Evolutionary conservation across 495 filamentous ascomycete genomes (phyloP).

Genomic region (Hypoxylon lenormandii): DNA sequence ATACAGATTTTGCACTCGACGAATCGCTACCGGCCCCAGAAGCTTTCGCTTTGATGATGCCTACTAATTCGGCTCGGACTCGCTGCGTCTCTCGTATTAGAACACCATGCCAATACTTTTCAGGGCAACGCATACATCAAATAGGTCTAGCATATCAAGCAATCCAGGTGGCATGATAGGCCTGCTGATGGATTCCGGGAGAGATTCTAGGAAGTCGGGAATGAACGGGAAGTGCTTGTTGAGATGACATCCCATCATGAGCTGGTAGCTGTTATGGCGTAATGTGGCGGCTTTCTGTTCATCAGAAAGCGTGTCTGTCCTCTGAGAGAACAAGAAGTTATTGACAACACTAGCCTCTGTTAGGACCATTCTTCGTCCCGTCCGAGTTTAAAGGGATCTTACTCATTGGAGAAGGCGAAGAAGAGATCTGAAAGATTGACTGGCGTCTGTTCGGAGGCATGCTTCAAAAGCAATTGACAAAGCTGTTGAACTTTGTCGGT

Average conservation of each 20-base stretch:
- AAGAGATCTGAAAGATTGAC: slow-evolving; percentile 58
- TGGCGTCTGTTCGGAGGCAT: slow-evolving; percentile 49
- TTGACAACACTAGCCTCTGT: slow-evolving; percentile 53
- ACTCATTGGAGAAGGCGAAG: slow-evolving; percentile 49
- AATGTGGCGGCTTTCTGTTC: slow-evolving; percentile 51
- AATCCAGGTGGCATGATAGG: slow-evolving; percentile 57
- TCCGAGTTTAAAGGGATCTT: slow-evolving; percentile 20
- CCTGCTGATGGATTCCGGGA: slow-evolving; percentile 54
- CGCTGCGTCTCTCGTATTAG: slow-evolving; percentile 47
- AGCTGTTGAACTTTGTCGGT: slow-evolving; percentile 54
- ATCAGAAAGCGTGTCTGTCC: slow-evolving; percentile 52
- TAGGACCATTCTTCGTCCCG: slow-evolving; percentile 36
- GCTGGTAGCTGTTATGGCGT: slow-evolving; percentile 52
- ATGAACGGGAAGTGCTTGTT: slow-evolving; percentile 60
- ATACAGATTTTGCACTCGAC: slow-evolving; percentile 51
- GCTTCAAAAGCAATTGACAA: slow-evolving; percentile 47
- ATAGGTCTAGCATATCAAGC: slow-evolving; percentile 55
- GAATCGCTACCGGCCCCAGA: slow-evolving; percentile 41
- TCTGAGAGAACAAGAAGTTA: slow-evolving; percentile 57
- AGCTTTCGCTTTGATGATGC: slow-evolving; percentile 52
- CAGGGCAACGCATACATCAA: slow-evolving; percentile 51
- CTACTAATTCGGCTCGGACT: slow-evolving; percentile 53
- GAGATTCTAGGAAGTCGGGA: slow-evolving; percentile 54
- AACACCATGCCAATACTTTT: slow-evolving; percentile 36
- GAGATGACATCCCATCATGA: slow-evolving; percentile 55